These are phyloP conservation scores for Carex parvula DNA, from an alignment of 176 grass and related monocot genomes.

Conservation along the genomic window DNA sequence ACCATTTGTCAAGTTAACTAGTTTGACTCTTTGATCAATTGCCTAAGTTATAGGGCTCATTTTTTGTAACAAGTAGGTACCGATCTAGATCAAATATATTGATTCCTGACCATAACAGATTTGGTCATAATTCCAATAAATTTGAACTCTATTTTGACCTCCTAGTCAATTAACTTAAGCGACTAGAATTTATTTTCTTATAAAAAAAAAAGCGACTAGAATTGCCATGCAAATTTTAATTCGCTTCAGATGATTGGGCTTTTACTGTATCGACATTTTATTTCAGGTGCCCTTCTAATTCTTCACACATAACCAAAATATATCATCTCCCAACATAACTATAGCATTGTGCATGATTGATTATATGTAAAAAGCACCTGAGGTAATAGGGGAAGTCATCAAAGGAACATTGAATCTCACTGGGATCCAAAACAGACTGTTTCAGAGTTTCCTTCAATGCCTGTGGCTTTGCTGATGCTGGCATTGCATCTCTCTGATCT, in stretches of 20 bases:
- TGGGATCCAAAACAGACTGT: conserved; percentile 54
- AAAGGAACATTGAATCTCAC: conserved; percentile 64
- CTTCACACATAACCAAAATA: not conserved
- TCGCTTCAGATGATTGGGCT: not conserved
- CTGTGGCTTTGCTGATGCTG: conserved; percentile 36
- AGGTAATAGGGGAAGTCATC: conserved; percentile 88
- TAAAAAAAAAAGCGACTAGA: too few relatives aligned
- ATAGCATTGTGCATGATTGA: conserved; percentile 10
- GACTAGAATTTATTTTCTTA: too few relatives aligned
- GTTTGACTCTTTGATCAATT: not conserved
- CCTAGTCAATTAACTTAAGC: not conserved
- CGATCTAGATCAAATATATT: not conserved
- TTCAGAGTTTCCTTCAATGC: conserved; percentile 80
- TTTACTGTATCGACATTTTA: not conserved
- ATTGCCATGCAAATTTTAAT: not conserved
- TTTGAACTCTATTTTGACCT: not conserved
- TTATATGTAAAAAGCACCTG: conserved; percentile 42
- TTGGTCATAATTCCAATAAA: not conserved
- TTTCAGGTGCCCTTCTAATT: not conserved
- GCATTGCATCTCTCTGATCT: conserved; percentile 35
- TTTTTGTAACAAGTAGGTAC: not conserved
- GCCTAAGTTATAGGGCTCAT: not conserved
- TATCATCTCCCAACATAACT: not conserved
- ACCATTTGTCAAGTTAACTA: not conserved
- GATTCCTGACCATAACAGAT: not conserved